Evolutionary conservation across 164 flowering plant genomes (phyloP).

Genomic region (Vitis cinerea): DNA sequence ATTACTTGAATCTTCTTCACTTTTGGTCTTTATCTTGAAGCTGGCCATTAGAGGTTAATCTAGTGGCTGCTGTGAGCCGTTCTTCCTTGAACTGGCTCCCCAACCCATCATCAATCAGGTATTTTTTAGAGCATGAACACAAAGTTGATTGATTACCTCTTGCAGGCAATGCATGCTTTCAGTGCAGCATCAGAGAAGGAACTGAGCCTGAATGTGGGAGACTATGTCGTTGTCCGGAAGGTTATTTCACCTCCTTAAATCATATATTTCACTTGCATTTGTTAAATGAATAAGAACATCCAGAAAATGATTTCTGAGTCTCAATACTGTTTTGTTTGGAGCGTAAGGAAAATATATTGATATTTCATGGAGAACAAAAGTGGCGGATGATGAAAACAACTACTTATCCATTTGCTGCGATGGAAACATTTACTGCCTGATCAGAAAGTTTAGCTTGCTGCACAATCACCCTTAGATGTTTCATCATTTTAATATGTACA

Average conservation of each 20-base stretch:
- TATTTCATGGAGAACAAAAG: no score
- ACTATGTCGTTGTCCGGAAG: slow-evolving; percentile 91
- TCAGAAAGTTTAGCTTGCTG: no score
- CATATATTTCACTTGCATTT: neutral
- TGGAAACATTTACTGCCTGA: no score
- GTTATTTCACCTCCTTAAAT: slow-evolving; percentile 25
- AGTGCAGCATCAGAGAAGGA: slow-evolving; percentile 76
- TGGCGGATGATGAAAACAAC: no score
- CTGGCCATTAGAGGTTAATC: neutral
- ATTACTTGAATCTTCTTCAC: no score
- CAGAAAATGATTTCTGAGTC: neutral
- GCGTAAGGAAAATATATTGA: no score
- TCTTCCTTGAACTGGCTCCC: no score
- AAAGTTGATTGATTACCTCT: slow-evolving; percentile 8
- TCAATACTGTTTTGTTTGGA: no score
- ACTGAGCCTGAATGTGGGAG: slow-evolving; percentile 79
- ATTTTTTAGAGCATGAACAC: neutral
- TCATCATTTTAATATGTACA: no score
- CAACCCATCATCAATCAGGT: neutral
- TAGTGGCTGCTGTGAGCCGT: neutral
- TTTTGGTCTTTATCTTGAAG: neutral
- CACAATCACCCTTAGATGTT: no score
- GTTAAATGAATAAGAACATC: neutral
- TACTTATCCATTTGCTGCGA: no score
- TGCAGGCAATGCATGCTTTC: slow-evolving; percentile 77